Evolutionary conservation across 2,329 filamentous ascomycete genomes (phyloP), one percentile per base, ranked within the genome.

Genomic region (Blastomyces silverae): DNA sequence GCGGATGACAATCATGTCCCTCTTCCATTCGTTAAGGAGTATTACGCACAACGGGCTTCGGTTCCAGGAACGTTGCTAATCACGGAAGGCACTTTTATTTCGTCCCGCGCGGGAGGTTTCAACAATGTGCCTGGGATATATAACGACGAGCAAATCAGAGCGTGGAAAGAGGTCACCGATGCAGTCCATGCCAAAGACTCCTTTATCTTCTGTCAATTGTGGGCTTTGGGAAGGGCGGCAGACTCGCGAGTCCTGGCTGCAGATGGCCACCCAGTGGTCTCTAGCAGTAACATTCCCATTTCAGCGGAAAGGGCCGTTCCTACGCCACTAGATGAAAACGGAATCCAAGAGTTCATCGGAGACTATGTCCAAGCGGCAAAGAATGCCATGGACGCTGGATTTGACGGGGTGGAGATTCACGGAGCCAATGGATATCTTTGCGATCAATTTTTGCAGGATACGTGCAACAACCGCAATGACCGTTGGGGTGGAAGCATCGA

Each of bases 191-290:
- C 78, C 28, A 87, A 87, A 69, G 83, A 83, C 5, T 82, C 80
- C 22, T 84, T 80, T 71, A 85, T 89, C 62, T 88, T 80, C 74
- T 73, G 81, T 1, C 88, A 90, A 71, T 77, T 90, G 0, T 89
- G 85, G 80, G 82, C 81, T 0, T 76, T 85, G 6, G 87, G 88
- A 4, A 82, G 87, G 3, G 80, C 81, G 2, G 83, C 83, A 0
- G 73, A 78, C 65, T 72, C 75, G 0, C 66, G 73, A 1, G 70
- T 77, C 37, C 22, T 57, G 20, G 62, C 31, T 17, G 34, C n/a
- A 22, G n/a, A 59, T 7, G 37, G 56, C n/a, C 60, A 62, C 37
- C 34, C 62, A 3, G 78, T 64, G 67, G 78, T 77, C 4, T 74
- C 78, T 13, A 74, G 78, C 1, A 79, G 77, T 73, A 73, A 77